These are phyloP conservation scores for Thielaviopsis populi DNA, from an alignment of 2,329 filamentous ascomycete genomes.

Conservation along the genomic window DNA sequence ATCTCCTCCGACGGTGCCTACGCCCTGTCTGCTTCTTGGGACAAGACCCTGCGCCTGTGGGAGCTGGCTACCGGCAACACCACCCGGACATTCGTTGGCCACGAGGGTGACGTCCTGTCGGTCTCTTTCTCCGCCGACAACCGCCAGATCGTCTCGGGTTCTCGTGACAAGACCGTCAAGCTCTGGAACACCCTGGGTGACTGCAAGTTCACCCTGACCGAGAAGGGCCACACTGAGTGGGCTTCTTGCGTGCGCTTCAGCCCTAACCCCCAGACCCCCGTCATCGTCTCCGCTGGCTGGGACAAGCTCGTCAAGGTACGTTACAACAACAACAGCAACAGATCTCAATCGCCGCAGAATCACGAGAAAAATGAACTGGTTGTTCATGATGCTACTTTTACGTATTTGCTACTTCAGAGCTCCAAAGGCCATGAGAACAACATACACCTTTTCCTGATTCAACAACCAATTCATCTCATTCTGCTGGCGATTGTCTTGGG, in stretches of 20 bases:
- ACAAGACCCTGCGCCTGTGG: constrained; percentile 99
- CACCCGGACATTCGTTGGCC: constrained; percentile 95
- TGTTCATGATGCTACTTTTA: constrained; percentile 73
- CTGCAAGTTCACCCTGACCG: constrained; percentile 99
- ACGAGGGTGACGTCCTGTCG: constrained; percentile 98
- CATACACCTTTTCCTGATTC: constrained; percentile 78
- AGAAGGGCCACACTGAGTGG: constrained; percentile 99
- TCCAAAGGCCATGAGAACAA: constrained; percentile 84
- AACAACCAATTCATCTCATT: constrained; percentile 8
- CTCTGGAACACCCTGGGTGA: constrained; percentile 99
- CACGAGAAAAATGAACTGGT: constrained; percentile 14
- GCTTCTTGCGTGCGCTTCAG: constrained; percentile 99
- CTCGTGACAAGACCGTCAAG: constrained; percentile 98
- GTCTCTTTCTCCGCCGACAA: constrained; percentile 99
- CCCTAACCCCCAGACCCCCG: constrained; percentile 99
- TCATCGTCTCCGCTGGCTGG: constrained; percentile 97
- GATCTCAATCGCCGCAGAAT: neutral
- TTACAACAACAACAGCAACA: constrained; percentile 21
- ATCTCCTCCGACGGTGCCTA: constrained; percentile 99
- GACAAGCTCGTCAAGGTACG: constrained; percentile 99
- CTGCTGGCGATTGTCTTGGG: constrained; percentile 1
- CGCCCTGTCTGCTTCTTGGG: constrained; percentile 96
- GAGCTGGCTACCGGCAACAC: constrained; percentile 95
- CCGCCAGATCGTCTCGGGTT: constrained; percentile 98
- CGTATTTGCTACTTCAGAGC: constrained; percentile 99